Evolutionary conservation across 495 filamentous ascomycete species (phyloP).

Genomic region (Friedmanniomyces endolithicus): DNA sequence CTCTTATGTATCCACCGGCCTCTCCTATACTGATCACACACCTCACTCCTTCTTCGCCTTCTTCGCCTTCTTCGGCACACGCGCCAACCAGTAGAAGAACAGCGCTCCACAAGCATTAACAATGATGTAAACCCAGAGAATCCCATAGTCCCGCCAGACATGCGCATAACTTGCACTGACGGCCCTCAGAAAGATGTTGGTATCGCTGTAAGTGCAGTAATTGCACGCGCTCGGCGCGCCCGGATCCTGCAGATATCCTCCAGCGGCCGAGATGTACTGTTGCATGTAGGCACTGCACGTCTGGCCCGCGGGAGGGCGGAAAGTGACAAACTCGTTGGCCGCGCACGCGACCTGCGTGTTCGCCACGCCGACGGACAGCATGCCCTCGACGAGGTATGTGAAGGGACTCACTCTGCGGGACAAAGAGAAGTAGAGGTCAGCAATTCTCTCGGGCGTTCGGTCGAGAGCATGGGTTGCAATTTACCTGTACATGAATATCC

Average conservation of each 20-base stretch:
- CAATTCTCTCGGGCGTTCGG: no score
- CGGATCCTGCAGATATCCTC: slow-evolving; percentile 25
- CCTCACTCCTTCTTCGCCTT: slow-evolving; percentile 11
- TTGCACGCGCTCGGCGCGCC: slow-evolving; percentile 25
- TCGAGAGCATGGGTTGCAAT: no score
- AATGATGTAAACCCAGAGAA: slow-evolving; percentile 39
- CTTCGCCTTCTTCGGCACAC: slow-evolving; percentile 29
- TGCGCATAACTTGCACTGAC: slow-evolving; percentile 26
- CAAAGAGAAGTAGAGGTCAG: no score
- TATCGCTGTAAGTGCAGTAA: slow-evolving; percentile 27
- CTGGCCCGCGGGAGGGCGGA: slow-evolving; percentile 23
- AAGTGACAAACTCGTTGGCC: slow-evolving; percentile 29
- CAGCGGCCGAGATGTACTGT: slow-evolving; percentile 16
- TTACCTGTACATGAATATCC: slow-evolving; percentile 35
- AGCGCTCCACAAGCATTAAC: slow-evolving; percentile 31
- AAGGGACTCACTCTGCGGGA: slow-evolving; percentile 33
- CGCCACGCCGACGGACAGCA: slow-evolving; percentile 31
- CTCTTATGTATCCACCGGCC: not conserved
- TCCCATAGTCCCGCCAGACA: slow-evolving; percentile 33
- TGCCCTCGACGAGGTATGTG: slow-evolving; percentile 31
- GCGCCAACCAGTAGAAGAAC: slow-evolving; percentile 30
- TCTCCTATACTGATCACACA: not conserved
- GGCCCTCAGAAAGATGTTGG: slow-evolving; percentile 28
- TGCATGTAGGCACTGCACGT: slow-evolving; percentile 30
- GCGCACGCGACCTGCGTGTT: slow-evolving; percentile 29